Conservation (phyloP, 139 green algal genomes). For the Closterium sp. region DNA sequence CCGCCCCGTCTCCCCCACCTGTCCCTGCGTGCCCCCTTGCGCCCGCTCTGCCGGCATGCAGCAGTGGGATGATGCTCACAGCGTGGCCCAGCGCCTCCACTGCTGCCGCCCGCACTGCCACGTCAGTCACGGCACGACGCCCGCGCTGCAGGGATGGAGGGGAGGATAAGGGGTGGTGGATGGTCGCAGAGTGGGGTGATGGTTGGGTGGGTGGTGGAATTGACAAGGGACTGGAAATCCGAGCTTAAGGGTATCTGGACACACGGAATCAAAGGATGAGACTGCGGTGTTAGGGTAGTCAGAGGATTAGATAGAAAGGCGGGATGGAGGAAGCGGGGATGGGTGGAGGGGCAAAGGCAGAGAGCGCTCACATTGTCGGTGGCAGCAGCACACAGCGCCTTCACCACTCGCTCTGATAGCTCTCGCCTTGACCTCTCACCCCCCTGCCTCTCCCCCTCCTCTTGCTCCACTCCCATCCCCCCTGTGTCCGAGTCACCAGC, state of each 20-base stretch:
- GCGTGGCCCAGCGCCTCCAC: neutral
- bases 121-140: neutral
- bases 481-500: neutral
- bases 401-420: constrained; percentile 18
- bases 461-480: neutral
- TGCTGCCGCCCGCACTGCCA: neutral
- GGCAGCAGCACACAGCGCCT: neutral
- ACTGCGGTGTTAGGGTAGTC: neutral
- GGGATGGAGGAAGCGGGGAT: neutral
- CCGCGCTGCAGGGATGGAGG: neutral
- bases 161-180: neutral
- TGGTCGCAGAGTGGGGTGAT: neutral
- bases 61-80: neutral
- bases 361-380: neutral
- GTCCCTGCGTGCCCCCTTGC: neutral
- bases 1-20: neutral
- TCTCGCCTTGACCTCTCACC: neutral
- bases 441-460: neutral
- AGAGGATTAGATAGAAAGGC: neutral
- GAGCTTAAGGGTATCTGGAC: neutral
- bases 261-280: neutral
- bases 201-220: neutral
- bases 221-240: neutral
- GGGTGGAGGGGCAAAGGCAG: neutral
- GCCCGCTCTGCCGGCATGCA: neutral